A percentile compares a stretch with the other conserved stretches of the same genome.
Conservation (phyloP, 2,329 filamentous ascomycete species). For the Leptographium radiaticola region DNA sequence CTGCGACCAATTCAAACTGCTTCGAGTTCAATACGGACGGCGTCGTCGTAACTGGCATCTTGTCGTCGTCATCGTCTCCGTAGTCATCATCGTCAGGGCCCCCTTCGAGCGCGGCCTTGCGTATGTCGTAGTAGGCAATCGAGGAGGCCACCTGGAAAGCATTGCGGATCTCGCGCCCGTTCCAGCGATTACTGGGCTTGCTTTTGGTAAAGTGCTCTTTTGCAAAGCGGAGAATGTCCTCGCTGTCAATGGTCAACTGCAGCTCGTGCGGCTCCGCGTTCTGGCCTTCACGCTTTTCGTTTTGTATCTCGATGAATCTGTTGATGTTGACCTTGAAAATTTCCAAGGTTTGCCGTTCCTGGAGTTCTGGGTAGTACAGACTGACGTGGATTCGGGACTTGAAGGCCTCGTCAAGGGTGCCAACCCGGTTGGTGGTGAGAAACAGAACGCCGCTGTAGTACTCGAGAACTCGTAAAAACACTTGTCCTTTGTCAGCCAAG, state of each 20-base stretch:
- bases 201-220: not conserved
- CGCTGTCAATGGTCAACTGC: not conserved
- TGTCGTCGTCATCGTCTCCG: not conserved
- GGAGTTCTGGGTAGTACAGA: constrained; percentile 23
- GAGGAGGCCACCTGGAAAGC: constrained; percentile 17
- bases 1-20: constrained; percentile 3
- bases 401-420: constrained; percentile 35
- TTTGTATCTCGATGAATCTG: not conserved
- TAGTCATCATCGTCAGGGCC: not conserved
- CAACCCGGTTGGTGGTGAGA: constrained; percentile 37
- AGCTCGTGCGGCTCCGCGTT: not conserved
- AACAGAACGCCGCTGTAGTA: constrained; percentile 34
- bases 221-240: constrained; percentile 6
- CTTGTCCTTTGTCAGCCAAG: constrained; percentile 10
- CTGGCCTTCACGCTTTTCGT: not conserved
- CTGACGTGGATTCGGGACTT: constrained; percentile 32
- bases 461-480: constrained; percentile 32
- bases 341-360: constrained; percentile 4
- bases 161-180: constrained; percentile 25
- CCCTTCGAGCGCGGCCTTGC: not conserved
- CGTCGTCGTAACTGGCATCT: not conserved
- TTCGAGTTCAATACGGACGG: not conserved
- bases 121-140: constrained; percentile 10
- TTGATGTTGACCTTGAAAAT: constrained; percentile 12
- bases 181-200: constrained; percentile 7